Evolutionary conservation across 106 monocot species (phyloP).

Genomic region (Phalaenopsis equestris): DNA sequence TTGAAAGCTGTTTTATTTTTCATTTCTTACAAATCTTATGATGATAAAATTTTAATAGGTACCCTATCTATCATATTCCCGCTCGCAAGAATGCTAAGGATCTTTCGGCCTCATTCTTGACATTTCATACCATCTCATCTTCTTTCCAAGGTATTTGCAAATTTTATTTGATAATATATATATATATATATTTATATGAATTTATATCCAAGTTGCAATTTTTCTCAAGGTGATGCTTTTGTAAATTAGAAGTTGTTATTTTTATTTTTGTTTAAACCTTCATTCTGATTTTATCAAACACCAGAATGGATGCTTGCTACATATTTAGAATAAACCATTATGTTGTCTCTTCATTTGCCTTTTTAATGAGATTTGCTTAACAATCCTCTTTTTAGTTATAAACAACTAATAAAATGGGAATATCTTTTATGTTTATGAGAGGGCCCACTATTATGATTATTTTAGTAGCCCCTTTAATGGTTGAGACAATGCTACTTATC

Average conservation of each 20-base stretch:
- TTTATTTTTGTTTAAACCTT: too few species aligned
- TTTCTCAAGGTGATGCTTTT: not conserved
- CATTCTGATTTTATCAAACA: not conserved
- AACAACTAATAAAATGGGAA: not conserved
- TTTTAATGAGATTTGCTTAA: not conserved
- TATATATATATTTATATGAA: too few species aligned
- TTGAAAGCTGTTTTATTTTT: not conserved
- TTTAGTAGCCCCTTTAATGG: too few species aligned
- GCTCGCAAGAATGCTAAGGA: slow-evolving; percentile 42
- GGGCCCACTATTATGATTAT: not conserved
- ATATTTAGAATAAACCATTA: not conserved
- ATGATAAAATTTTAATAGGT: slow-evolving; percentile 31
- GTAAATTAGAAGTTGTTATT: too few species aligned
- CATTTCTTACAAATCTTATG: not conserved
- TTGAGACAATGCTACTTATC: too few species aligned
- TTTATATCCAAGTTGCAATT: not conserved
- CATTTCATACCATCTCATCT: slow-evolving; percentile 79
- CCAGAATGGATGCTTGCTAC: not conserved
- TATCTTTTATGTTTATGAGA: not conserved
- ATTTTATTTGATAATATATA: not conserved
- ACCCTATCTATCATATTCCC: slow-evolving; percentile 83
- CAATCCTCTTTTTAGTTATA: not conserved
- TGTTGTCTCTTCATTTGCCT: not conserved
- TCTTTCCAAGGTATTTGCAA: slow-evolving; percentile 61
- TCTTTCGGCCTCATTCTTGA: slow-evolving; percentile 60